phyloP scores from a whole-genome alignment of 768 basidiomycete species.

The Serendipita sp. region DNA sequence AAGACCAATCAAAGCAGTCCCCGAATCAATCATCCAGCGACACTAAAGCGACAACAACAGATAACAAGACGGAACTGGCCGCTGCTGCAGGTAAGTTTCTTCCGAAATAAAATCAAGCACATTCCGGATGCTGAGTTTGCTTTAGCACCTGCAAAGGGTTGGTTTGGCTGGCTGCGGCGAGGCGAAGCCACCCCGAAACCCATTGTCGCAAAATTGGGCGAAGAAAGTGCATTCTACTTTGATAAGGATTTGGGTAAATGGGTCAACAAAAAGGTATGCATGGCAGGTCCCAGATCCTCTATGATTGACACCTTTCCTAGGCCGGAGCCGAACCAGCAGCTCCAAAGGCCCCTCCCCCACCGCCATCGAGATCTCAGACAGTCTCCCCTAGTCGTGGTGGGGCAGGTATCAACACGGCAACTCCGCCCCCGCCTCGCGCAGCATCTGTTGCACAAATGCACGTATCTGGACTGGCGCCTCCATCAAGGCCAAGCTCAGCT shows the following conservation, averaged over 20 bases:
- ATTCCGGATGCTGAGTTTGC: not conserved
- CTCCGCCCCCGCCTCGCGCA: conserved; percentile 40
- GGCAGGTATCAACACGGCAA: conserved; percentile 20
- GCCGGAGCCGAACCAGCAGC: conserved; percentile 33
- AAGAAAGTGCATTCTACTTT: conserved; percentile 39
- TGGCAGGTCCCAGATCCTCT: not conserved
- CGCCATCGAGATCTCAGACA: conserved; percentile 74
- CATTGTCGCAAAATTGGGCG: conserved; percentile 81
- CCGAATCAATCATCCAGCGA: conserved; percentile 10
- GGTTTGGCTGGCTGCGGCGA: conserved; percentile 46
- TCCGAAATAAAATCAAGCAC: not conserved
- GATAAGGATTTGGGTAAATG: conserved; percentile 8
- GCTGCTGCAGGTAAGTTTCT: conserved; percentile 12
- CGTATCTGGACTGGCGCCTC: conserved; percentile 32
- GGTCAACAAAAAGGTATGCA: not conserved
- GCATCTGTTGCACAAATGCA: conserved; percentile 43
- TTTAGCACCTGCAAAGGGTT: conserved; percentile 13
- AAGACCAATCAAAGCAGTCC: conserved; percentile 12
- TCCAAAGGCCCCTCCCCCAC: conserved; percentile 42
- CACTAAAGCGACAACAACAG: not conserved
- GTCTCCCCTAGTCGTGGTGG: conserved; percentile 52
- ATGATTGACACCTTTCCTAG: conserved; percentile 21
- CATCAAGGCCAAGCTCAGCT: conserved; percentile 44
- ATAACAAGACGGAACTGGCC: not conserved
- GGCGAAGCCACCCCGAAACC: conserved; percentile 47